phyloP scores from a whole-genome alignment of 1,284 basidiomycete species.

The Somion occarium region DNA sequence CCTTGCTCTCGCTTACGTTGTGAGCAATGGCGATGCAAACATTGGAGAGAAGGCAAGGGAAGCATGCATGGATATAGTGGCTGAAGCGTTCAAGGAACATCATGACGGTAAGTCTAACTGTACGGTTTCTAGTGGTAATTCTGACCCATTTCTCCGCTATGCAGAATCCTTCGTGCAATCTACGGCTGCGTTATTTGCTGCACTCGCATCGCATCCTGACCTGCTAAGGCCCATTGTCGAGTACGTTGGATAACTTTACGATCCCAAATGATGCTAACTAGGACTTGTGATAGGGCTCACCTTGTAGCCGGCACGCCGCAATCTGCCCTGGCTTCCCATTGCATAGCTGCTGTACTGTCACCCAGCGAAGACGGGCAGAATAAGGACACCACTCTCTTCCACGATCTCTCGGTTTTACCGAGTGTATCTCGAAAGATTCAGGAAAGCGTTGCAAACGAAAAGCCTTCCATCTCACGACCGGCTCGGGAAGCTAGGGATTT shows the following conservation, averaged over 20 bases:
- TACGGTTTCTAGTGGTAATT: background rate
- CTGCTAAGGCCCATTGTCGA: constrained; percentile 66
- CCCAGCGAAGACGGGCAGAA: constrained; percentile 38
- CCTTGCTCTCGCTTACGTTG: constrained; percentile 75
- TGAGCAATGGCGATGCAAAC: constrained; percentile 68
- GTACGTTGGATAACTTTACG: constrained; percentile 33
- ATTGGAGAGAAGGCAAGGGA: constrained; percentile 76
- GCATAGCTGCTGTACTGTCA: constrained; percentile 60
- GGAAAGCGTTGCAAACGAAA: constrained; percentile 67
- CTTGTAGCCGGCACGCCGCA: constrained; percentile 60
- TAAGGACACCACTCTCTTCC: constrained; percentile 49
- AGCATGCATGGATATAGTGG: constrained; percentile 69
- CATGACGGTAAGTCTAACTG: constrained; percentile 54
- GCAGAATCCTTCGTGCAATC: constrained; percentile 73
- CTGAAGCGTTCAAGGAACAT: constrained; percentile 73
- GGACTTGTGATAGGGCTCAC: constrained; percentile 36
- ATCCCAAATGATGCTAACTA: background rate
- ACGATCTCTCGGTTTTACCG: constrained; percentile 56
- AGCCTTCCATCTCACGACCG: constrained; percentile 74
- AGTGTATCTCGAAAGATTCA: constrained; percentile 71
- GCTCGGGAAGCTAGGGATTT: constrained; percentile 83
- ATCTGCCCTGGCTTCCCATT: constrained; percentile 59
- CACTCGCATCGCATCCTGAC: constrained; percentile 64
- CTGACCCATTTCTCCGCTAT: constrained; percentile 1
- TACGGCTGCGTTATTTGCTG: constrained; percentile 62